Evolutionary conservation across 768 basidiomycete species (phyloP).

Genomic region (Termitomyces bulborhizus): DNA sequence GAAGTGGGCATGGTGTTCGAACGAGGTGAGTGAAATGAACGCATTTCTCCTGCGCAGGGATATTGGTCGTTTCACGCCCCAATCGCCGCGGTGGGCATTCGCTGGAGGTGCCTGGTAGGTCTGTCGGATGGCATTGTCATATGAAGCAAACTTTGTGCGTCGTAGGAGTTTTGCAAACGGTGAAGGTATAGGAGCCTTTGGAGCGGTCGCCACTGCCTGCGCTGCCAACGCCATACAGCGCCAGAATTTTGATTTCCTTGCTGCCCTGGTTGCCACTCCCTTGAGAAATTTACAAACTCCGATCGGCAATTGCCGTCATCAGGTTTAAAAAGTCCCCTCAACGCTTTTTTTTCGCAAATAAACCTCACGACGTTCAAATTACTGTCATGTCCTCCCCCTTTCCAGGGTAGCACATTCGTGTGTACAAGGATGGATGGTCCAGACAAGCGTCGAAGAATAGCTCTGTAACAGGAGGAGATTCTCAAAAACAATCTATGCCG

Average conservation of each 20-base stretch:
- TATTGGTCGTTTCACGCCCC: constrained; percentile 82
- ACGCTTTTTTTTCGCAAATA: constrained; percentile 13
- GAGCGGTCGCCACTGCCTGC: background rate
- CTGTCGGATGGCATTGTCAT: constrained; percentile 70
- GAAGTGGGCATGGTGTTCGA: constrained; percentile 71
- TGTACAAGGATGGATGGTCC: constrained; percentile 65
- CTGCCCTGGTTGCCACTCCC: background rate
- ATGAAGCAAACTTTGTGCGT: constrained; percentile 77
- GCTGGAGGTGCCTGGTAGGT: constrained; percentile 69
- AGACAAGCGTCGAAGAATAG: constrained; percentile 84
- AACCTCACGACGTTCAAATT: constrained; percentile 74
- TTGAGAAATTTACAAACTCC: constrained; percentile 16
- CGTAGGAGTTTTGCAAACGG: constrained; percentile 74
- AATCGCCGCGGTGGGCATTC: constrained; percentile 72
- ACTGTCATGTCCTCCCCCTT: constrained; percentile 56
- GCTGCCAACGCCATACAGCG: constrained; percentile 21
- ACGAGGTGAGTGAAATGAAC: constrained; percentile 57
- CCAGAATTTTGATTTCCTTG: background rate
- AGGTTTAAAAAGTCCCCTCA: constrained; percentile 23
- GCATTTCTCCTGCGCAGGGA: constrained; percentile 57
- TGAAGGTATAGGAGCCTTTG: constrained; percentile 36
- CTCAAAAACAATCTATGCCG: constrained; percentile 95
- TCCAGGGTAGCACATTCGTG: constrained; percentile 27
- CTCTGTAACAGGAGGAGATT: constrained; percentile 27
- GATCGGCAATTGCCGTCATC: constrained; percentile 15